Evolutionary conservation across 306 rosid species (phyloP), one percentile per base, ranked within the genome.

Genomic region (Morella rubra): DNA sequence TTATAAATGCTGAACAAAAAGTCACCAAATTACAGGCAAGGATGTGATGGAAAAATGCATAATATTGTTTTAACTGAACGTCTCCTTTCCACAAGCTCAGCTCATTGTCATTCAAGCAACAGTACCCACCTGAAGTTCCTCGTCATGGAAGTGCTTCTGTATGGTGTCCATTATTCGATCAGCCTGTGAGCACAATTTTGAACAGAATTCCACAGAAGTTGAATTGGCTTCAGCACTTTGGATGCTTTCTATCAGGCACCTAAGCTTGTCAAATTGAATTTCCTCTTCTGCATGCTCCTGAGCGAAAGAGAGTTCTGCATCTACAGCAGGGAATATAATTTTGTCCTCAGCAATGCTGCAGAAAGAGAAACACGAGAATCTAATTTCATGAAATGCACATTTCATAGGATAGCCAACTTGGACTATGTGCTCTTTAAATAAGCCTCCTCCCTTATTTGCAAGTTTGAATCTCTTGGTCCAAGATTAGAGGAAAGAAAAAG

Each of bases 311-410:
- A 79, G 44, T 44, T 79, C 78, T 45, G 60, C 70, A 54, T 66
- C 78, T 55, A 79, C 51, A 53, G 83, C 83, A 54, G 83, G 83
- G 76, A 79, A 79, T 73, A 79, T 79, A 46, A 79, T 56, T 55
- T 73, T 79, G 74, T 79, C 83, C 70, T 79, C 83, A 54, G 83
- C 83, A 67, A 79, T 79, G 78, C 83, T 79, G 74, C 66, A 78
- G 46, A 24, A 46, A 59, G 54, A 46, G 55, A 76, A 65, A 71
- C 41, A 55, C 37, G 50, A 69, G 51, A 81, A 75, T 61, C 75
- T 80, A 49, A 59, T 44, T 69, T 50, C 76, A 62, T 69, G 61
- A 74, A 74, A 61, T 18, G 71, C 42, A 64, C 44, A 44, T 12
- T 32, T 14, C 59, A 40, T 12, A 19, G 72, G 65, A 77, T 11